Percentiles rank a stretch among this genome's conserved stretches.
Conservation (phyloP, 306 rosid species). For the Malus orientalis region DNA sequence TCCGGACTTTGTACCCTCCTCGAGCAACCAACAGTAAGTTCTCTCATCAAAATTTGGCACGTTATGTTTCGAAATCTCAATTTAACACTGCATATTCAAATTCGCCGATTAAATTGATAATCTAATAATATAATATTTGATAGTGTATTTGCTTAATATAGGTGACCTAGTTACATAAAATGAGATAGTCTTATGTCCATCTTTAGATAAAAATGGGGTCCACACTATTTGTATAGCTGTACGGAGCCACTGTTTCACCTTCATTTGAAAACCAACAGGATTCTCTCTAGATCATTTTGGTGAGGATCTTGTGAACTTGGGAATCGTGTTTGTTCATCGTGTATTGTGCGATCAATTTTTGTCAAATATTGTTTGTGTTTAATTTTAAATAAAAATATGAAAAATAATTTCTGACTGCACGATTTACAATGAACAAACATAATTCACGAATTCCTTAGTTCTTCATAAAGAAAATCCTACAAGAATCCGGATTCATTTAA, state of each 20-base stretch:
- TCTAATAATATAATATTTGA: background rate
- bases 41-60: background rate
- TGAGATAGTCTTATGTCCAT: background rate
- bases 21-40: constrained; percentile 53
- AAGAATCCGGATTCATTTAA: no score
- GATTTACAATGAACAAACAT: fast-evolving
- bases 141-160: background rate
- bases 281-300: no score
- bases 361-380: no score
- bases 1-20: constrained; percentile 68
- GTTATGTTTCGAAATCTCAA: background rate
- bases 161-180: background rate
- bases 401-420: fast-evolving
- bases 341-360: no score
- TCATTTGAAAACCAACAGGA: no score
- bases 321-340: no score
- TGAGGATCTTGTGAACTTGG: no score
- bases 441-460: fast-evolving
- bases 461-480: no score
- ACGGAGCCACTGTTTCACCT: background rate
- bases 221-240: background rate
- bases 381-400: no score
- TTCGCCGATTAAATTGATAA: background rate
- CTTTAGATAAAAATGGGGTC: background rate
- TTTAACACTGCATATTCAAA: background rate